Conservation (phyloP, 495 filamentous ascomycete species). For the Neurospora cerealis region DNA sequence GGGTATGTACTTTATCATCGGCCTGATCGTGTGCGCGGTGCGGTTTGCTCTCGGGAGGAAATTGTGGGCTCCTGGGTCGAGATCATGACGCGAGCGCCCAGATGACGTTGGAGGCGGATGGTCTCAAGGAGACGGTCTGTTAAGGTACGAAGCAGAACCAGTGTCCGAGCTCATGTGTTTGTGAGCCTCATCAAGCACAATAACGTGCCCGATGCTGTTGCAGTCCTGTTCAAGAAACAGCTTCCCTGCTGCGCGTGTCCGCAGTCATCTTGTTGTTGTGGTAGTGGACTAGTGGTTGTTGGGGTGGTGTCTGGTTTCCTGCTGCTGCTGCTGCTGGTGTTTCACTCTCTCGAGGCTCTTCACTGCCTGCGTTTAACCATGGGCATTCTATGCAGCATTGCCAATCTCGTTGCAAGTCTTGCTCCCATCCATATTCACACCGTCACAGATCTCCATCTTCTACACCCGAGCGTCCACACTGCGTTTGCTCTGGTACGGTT, state of each 20-base stretch:
- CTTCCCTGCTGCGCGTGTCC: too few species aligned
- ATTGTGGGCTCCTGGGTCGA: slow-evolving; percentile 77
- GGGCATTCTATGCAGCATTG: too few species aligned
- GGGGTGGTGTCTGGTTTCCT: too few species aligned
- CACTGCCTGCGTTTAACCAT: too few species aligned
- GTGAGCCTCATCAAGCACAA: slow-evolving; percentile 33
- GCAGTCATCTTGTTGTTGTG: too few species aligned
- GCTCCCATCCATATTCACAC: too few species aligned
- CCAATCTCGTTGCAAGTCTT: too few species aligned
- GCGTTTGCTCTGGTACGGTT: too few species aligned
- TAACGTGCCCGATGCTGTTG: slow-evolving; percentile 25
- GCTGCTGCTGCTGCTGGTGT: slow-evolving; percentile 12
- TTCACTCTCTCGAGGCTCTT: too few species aligned
- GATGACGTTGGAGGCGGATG: slow-evolving; percentile 63
- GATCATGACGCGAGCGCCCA: slow-evolving; percentile 55
- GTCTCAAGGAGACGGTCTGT: slow-evolving; percentile 54
- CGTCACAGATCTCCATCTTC: too few species aligned
- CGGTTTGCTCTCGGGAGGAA: slow-evolving; percentile 46
- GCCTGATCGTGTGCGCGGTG: slow-evolving; percentile 38
- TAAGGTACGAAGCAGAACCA: slow-evolving; percentile 36
- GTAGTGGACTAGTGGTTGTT: too few species aligned
- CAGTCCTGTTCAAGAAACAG: slow-evolving; percentile 43
- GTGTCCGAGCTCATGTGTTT: slow-evolving; percentile 26
- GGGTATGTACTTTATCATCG: slow-evolving; percentile 41
- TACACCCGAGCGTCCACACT: too few species aligned